A percentile compares a stretch with the other conserved stretches of the same genome.
Conservation (phyloP, 257 asterid genomes). For the Cinchona pubescens region DNA sequence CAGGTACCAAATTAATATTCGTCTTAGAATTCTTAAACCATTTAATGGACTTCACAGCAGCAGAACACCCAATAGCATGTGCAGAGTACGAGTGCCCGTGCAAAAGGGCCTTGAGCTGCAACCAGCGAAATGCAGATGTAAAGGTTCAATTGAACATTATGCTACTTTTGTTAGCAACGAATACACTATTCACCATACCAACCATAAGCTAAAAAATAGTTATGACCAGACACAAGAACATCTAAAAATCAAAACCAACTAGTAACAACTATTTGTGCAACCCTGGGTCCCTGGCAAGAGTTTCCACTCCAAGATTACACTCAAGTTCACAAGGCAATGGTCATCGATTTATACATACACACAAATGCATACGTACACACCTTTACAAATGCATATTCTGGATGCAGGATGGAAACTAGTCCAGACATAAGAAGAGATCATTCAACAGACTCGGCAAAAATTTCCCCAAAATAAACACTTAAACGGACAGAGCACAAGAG, state of each 20-base stretch:
- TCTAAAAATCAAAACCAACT: neutral
- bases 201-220: neutral
- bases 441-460: neutral
- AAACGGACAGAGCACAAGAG: neutral
- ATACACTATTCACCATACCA: neutral
- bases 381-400: neutral
- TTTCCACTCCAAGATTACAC: neutral
- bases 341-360: neutral
- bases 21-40: constrained; percentile 73
- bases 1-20: constrained; percentile 58
- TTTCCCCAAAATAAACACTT: neutral
- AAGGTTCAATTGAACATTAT: neutral
- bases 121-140: constrained; percentile 16
- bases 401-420: neutral
- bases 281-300: neutral
- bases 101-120: constrained; percentile 91
- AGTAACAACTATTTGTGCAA: neutral
- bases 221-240: neutral
- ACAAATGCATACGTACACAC: neutral
- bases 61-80: constrained; percentile 92
- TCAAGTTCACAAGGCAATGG: neutral
- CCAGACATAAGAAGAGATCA: neutral
- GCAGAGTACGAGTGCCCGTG: constrained; percentile 98
- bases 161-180: neutral
- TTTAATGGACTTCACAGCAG: constrained; percentile 79